Base-by-base conservation (phyloP, 1,284 basidiomycete species). In the Gomphus bonarii region DNA sequence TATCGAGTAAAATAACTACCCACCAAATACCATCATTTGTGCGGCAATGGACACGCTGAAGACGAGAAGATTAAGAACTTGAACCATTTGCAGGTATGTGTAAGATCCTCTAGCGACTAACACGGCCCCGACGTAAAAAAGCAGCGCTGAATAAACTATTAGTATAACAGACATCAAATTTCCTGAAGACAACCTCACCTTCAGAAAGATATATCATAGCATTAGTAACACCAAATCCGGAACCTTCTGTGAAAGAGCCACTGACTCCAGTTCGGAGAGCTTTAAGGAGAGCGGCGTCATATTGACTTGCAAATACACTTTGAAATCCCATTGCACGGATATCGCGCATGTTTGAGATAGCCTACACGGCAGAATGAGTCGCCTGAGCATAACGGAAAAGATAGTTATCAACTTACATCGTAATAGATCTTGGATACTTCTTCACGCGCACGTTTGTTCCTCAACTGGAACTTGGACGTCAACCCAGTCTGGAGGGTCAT, bases 261-360 rank as follows among this genome's bases (percentile, higher is more conserved):
- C 76, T 76, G 56, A 88, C 76, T 5, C 91, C 95, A 18, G 82
- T 80, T 5, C 69, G 66, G 53, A 88, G 77, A 1, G 93, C 89
- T 4, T 70, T 66, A 10, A 77, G 75, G 0, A 82, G 75, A 1
- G 87, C 79, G 3, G 70, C 65, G 44, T 85, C 77, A 66, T 93
- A 97, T 59, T 83, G 80, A 14, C 75, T 69, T 58, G 76, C 72
- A 68, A 95, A 95, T 30, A 88, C 77, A 12, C 72, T 65, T 63
- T 92, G 89, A 60, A 98, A 82, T n/a, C 86, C 83, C 90, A 97
- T 95, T 9, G 88, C 80, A 1, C 94, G 81, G 61, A 97, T 93
- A 1, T 84, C 86, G 25, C 91, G 84, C 52, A 97, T 79, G 62
- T 97, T 94, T 20, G 84, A 75, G 56, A 97, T 84, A n/a, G 83